Conservation (phyloP, 1,284 basidiomycete genomes). For the Ustilago trichophora region DNA sequence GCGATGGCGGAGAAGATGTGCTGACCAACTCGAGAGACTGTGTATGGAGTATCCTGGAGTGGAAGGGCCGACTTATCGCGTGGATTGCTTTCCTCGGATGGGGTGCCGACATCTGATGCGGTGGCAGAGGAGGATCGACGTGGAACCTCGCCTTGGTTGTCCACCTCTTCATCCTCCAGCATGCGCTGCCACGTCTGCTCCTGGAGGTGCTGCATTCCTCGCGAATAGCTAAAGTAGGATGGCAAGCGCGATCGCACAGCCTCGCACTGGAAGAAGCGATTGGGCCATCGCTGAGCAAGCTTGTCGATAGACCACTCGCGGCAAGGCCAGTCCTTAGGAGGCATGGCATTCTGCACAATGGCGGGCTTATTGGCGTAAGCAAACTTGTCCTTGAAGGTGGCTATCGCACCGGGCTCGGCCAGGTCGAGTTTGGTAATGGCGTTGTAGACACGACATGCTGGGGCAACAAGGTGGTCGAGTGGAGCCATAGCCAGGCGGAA, state of each 20-base stretch:
- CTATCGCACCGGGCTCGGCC: slow-evolving; percentile 24
- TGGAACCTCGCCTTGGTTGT: too few relatives aligned
- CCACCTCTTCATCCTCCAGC: slow-evolving; percentile 22
- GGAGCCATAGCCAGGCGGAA: slow-evolving; percentile 52
- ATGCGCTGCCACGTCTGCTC: slow-evolving; percentile 36
- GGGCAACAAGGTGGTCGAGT: slow-evolving; percentile 40
- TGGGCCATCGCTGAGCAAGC: slow-evolving; percentile 41
- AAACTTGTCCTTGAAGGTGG: slow-evolving; percentile 26
- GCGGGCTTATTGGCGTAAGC: slow-evolving; percentile 46
- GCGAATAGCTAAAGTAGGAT: slow-evolving; percentile 56
- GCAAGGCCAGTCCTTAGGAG: slow-evolving; percentile 49
- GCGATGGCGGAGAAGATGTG: slow-evolving; percentile 17
- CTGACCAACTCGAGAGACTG: slow-evolving; percentile 8
- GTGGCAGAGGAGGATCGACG: too few relatives aligned
- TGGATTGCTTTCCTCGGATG: slow-evolving; percentile 19
- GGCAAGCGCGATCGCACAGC: slow-evolving; percentile 45
- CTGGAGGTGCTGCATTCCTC: slow-evolving; percentile 41
- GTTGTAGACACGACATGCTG: slow-evolving; percentile 32
- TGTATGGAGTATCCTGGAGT: slow-evolving; percentile 23
- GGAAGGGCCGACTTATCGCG: slow-evolving; percentile 18
- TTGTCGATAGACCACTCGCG: slow-evolving; percentile 53
- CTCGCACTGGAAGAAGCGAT: slow-evolving; percentile 58
- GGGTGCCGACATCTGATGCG: slow-evolving; percentile 5
- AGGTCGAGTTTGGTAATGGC: slow-evolving; percentile 48
- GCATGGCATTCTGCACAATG: slow-evolving; percentile 53